Evolutionary conservation across 2,329 filamentous ascomycete species (phyloP), one percentile per base, ranked within the genome.

Genomic region (Monascus ruber): DNA sequence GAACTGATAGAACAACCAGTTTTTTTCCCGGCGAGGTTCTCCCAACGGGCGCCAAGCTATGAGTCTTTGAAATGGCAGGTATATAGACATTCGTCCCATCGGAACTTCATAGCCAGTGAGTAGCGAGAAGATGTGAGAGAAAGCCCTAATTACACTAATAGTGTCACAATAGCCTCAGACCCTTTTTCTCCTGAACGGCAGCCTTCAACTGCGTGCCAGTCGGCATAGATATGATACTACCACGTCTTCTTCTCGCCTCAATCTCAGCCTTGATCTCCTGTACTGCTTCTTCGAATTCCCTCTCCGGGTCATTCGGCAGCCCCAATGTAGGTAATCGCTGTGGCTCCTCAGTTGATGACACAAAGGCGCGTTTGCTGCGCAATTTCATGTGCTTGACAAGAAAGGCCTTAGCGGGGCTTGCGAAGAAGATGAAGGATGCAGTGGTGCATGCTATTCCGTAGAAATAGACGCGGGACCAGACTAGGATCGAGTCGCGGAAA

Each of bases 401-500:
- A 47, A 52, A 60, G 4, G 66, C 62, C 59, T 88, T 93, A 2
- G 77, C 83, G 0, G 86, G 85, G 1, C 83, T 85, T 32, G 79
- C 74, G 55, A 96, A 94, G 66, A 94, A 82, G 5, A 69, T 75
- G 41, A 88, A 76, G 11, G 79, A 76, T 0, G 65, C 58, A 6
- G 69, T 63, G 1, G 83, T 83, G 48, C 79, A 80, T 44, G 88
- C 56, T 39, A 91, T 69, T 27, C 76, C 79, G 63, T 93, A 98
- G 66, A 87, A 96, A 65, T 94, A 91, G 29, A 95, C 83, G 33
- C 84, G 77, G 0, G 76, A 66, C 91, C 91, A 98, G 42, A 85
- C 81, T 2, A 71, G 66, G 33, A 93, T 62, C 6, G 82, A 88
- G 43, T 78, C 74, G 11, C 70, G 64, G 47, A 95, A 77, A 24